Percentiles rank a stretch among this genome's conserved stretches.
Evolutionary conservation across 805 yeast species (phyloP).

Genomic region (Starmerella bacillaris): DNA sequence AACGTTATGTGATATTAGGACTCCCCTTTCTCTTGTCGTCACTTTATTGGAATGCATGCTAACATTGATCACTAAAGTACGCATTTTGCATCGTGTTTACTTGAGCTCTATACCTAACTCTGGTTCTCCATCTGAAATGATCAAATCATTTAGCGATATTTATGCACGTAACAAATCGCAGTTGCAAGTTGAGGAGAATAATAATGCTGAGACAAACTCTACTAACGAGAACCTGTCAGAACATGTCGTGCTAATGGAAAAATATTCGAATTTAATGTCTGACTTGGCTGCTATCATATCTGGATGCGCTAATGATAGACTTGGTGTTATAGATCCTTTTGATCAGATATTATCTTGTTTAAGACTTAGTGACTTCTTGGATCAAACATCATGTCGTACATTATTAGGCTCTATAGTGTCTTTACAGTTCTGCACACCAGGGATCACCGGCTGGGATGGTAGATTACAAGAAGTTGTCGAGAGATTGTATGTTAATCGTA

Average conservation of each 20-base stretch:
- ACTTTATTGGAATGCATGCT: conserved; percentile 5
- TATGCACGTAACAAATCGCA: not conserved
- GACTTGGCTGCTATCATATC: not conserved
- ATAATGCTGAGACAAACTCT: not conserved
- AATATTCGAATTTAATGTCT: not conserved
- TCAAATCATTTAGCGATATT: not conserved
- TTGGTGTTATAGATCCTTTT: conserved; percentile 1
- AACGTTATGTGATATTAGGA: conserved; percentile 2
- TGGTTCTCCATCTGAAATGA: not conserved
- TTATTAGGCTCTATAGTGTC: conserved; percentile 33
- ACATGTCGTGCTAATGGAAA: not conserved
- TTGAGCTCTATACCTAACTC: conserved; percentile 3
- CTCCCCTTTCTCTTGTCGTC: conserved; percentile 7
- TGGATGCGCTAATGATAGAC: not conserved
- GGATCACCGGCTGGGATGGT: conserved; percentile 34
- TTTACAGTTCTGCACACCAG: conserved; percentile 37
- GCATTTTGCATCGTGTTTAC: conserved; percentile 1
- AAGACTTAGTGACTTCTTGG: conserved; percentile 22
- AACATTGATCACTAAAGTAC: conserved; percentile 3
- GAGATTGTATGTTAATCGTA: conserved; percentile 26
- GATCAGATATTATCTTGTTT: conserved; percentile 15
- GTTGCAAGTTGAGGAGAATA: too few relatives aligned
- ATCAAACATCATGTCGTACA: conserved; percentile 25
- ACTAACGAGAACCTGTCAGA: not conserved
- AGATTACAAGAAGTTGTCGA: conserved; percentile 30